These are phyloP conservation scores for Apium graveolens DNA, from an alignment of 129 eudicot genomes.

Conservation along the genomic window DNA sequence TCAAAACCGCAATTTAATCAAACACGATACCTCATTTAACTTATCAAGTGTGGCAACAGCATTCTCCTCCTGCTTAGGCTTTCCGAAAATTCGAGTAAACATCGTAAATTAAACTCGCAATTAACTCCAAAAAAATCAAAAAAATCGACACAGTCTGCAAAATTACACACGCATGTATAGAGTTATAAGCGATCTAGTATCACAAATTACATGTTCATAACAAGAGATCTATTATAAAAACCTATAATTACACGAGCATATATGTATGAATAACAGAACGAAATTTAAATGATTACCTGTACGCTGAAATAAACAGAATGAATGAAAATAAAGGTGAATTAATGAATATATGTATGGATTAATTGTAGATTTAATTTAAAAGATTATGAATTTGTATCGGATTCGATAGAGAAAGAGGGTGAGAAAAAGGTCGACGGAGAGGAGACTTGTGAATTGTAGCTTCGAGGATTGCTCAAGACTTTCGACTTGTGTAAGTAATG, in stretches of 20 bases:
- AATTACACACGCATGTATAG: background rate
- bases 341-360: background rate
- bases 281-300: background rate
- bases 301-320: background rate
- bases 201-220: background rate
- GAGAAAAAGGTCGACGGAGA: background rate
- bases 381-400: background rate
- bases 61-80: constrained; percentile 42
- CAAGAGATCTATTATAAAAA: background rate
- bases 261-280: background rate
- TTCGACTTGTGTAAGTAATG: background rate
- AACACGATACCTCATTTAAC: constrained; percentile 30
- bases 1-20: no score
- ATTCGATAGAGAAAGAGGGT: background rate
- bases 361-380: background rate
- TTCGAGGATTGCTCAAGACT: background rate
- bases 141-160: background rate
- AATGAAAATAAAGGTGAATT: background rate
- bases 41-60: constrained; percentile 19
- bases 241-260: no score
- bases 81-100: constrained; percentile 18
- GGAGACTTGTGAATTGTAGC: background rate
- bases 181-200: background rate
- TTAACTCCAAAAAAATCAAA: background rate
- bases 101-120: background rate